Percentiles rank a stretch among this genome's conserved stretches.
These are phyloP conservation scores for Grosmannia huntii DNA, from an alignment of 2,329 filamentous ascomycete species.

Conservation along the genomic window DNA sequence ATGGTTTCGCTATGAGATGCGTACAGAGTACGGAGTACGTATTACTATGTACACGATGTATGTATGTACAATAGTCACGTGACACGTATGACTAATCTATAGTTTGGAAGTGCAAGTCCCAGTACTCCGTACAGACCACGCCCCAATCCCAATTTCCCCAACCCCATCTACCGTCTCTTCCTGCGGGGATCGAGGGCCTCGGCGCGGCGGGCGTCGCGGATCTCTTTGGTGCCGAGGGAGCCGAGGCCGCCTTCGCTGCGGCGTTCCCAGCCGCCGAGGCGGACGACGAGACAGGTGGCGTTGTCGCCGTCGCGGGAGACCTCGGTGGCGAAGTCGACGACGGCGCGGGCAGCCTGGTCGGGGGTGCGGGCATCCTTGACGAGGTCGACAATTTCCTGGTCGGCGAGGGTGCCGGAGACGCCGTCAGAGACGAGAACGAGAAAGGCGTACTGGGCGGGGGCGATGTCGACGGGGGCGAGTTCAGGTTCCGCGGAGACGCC, in stretches of 20 bases:
- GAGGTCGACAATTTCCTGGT: conserved; percentile 94
- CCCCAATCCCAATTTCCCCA: no score
- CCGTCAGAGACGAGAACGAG: conserved; percentile 82
- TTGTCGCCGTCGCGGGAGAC: conserved; percentile 57
- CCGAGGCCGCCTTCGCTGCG: conserved; percentile 76
- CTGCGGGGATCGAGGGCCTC: conserved; percentile 75
- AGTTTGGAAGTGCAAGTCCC: no score
- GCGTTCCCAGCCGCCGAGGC: conserved; percentile 57
- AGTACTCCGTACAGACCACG: no score
- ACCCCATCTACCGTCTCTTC: conserved; percentile 33
- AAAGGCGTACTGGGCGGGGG: conserved; percentile 78
- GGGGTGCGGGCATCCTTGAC: conserved; percentile 89
- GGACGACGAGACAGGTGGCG: conserved; percentile 53
- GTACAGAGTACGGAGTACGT: no score
- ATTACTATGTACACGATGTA: neutral
- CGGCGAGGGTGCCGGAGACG: conserved; percentile 69
- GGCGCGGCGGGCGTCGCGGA: conserved; percentile 66
- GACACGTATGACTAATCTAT: no score
- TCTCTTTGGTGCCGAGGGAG: conserved; percentile 83
- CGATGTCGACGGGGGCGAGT: conserved; percentile 64
- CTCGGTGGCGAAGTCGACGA: conserved; percentile 83
- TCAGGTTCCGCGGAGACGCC: conserved; percentile 93
- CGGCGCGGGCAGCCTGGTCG: conserved; percentile 64
- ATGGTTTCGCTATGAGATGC: neutral
- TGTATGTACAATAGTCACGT: neutral